phyloP scores from a whole-genome alignment of 2,329 filamentous ascomycete genomes.

The Lachnellula subtilissima region DNA sequence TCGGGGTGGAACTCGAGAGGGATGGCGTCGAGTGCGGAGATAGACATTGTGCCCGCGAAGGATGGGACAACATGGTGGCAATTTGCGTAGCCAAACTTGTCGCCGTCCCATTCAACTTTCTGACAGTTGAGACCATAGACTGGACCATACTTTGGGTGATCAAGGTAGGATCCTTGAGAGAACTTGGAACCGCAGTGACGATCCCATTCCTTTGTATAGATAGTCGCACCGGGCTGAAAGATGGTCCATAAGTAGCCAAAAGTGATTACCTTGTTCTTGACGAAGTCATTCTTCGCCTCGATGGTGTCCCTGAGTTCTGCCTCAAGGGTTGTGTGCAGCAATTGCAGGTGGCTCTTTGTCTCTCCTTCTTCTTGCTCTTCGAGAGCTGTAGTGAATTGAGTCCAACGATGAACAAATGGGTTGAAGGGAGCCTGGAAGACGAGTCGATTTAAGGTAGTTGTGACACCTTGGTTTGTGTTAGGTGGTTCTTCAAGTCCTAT shows the following conservation, averaged over 20 bases:
- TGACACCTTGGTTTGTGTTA: constrained; percentile 54
- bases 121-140: constrained; percentile 38
- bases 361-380: constrained; percentile 38
- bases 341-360: constrained; percentile 42
- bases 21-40: constrained; percentile 40
- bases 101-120: constrained; percentile 46
- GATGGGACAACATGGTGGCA: constrained; percentile 35
- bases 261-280: constrained; percentile 48
- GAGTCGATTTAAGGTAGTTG: constrained; percentile 53
- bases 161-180: constrained; percentile 30
- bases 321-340: constrained; percentile 44
- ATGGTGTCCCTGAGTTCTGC: constrained; percentile 49
- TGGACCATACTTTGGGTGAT: constrained; percentile 32
- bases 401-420: constrained; percentile 63
- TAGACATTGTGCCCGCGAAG: constrained; percentile 42
- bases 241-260: constrained; percentile 51
- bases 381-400: constrained; percentile 39
- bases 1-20: constrained; percentile 42
- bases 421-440: constrained; percentile 57
- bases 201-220: constrained; percentile 38
- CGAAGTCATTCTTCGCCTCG: constrained; percentile 45
- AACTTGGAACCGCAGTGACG: constrained; percentile 39
- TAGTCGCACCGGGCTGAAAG: constrained; percentile 42
- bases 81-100: constrained; percentile 39
- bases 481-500: background rate